A percentile compares a stretch with the other conserved stretches of the same genome.
Evolutionary conservation across 2,329 filamentous ascomycete genomes (phyloP).

Genomic region (Catunica adiposa): DNA sequence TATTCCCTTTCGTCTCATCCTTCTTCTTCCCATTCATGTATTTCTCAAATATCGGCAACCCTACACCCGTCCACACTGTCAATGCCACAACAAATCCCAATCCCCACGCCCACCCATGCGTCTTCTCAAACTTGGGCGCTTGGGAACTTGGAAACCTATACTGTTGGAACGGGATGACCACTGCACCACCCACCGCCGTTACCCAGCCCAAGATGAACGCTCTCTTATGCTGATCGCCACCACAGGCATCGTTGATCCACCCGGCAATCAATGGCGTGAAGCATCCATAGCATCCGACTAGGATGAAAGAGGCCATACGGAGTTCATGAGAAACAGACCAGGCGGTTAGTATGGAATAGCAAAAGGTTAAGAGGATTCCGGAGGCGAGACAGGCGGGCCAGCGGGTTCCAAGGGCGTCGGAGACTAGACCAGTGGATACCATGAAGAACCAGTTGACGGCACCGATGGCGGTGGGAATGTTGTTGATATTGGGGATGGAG

Average conservation of each 20-base stretch:
- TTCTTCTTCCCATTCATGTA: neutral
- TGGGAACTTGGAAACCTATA: constrained; percentile 18
- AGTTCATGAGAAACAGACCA: constrained; percentile 25
- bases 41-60: constrained; percentile 17
- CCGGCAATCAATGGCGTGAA: constrained; percentile 26
- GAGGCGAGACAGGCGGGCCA: constrained; percentile 24
- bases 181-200: constrained; percentile 23
- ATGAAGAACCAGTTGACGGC: constrained; percentile 29
- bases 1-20: neutral
- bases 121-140: constrained; percentile 22
- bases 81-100: constrained; percentile 21
- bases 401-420: constrained; percentile 24
- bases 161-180: constrained; percentile 26
- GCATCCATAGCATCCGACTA: constrained; percentile 26
- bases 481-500: constrained; percentile 27
- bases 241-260: constrained; percentile 26
- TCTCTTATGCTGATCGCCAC: constrained; percentile 27
- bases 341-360: constrained; percentile 23
- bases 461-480: constrained; percentile 28
- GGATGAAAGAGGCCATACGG: constrained; percentile 25
- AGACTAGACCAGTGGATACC: constrained; percentile 22
- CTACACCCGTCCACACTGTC: constrained; percentile 22
- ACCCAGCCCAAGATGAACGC: constrained; percentile 26
- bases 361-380: constrained; percentile 22
- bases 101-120: constrained; percentile 23